Percentiles rank a stretch among this genome's conserved stretches.
Evolutionary conservation across 1,284 basidiomycete genomes (phyloP).

Genomic region (Ustilago esculenta): DNA sequence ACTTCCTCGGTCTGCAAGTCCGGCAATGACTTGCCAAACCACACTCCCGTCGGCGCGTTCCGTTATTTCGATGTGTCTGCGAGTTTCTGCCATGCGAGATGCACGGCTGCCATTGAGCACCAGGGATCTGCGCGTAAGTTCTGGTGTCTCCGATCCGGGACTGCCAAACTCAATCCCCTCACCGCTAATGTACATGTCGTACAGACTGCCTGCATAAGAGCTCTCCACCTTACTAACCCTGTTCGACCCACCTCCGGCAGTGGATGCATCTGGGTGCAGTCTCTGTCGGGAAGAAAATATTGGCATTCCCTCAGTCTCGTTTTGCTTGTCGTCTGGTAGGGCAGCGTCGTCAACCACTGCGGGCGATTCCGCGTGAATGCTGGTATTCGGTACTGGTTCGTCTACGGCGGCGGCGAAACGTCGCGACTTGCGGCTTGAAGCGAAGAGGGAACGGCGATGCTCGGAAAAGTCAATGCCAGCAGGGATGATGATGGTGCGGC

Average conservation of each 20-base stretch:
- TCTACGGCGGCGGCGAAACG: slow-evolving; percentile 25
- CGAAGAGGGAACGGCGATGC: slow-evolving; percentile 33
- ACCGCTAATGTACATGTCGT: slow-evolving; percentile 53
- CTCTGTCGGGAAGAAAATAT: slow-evolving; percentile 16
- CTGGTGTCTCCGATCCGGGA: slow-evolving; percentile 8
- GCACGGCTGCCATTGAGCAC: background rate
- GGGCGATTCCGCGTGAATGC: background rate
- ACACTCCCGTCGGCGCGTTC: slow-evolving; percentile 60
- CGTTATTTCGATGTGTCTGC: slow-evolving; percentile 59
- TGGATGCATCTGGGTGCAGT: slow-evolving; percentile 14
- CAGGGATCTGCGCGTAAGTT: background rate
- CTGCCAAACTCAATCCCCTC: slow-evolving; percentile 18
- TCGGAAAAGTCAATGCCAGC: slow-evolving; percentile 25
- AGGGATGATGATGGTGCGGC: slow-evolving; percentile 60
- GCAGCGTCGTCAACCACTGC: background rate
- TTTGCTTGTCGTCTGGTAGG: background rate
- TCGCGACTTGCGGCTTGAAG: slow-evolving; percentile 46
- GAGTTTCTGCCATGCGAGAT: slow-evolving; percentile 14
- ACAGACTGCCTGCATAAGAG: slow-evolving; percentile 55
- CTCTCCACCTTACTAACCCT: slow-evolving; percentile 27
- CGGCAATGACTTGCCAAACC: slow-evolving; percentile 62
- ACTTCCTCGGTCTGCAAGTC: slow-evolving; percentile 50
- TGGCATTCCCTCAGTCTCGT: slow-evolving; percentile 9
- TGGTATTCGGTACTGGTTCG: slow-evolving; percentile 24
- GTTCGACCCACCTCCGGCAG: slow-evolving; percentile 1